These are phyloP conservation scores for Pythium sukuiense DNA, from an alignment of 352 stramenopile species.

Conservation along the genomic window DNA sequence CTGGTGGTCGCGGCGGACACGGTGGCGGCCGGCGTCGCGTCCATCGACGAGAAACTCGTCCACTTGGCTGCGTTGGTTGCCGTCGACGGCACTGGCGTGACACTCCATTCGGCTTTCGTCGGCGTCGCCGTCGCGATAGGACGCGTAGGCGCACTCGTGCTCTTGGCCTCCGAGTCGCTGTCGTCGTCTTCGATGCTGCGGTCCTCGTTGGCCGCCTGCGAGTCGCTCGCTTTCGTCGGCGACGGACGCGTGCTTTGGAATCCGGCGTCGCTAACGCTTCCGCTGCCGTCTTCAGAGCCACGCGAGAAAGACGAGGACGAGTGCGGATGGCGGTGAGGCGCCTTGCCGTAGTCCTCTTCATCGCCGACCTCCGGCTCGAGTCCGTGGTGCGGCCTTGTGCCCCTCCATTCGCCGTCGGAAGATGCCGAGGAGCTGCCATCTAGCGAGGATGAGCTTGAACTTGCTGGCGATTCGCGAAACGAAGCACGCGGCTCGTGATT, in stretches of 20 bases:
- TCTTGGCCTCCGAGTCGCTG: neutral
- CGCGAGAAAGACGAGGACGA: neutral
- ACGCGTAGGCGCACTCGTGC: neutral
- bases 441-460: neutral
- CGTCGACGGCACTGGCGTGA: neutral
- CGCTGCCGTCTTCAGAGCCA: neutral
- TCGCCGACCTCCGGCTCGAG: slow-evolving; percentile 1
- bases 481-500: neutral
- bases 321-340: neutral
- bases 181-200: neutral
- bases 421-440: neutral
- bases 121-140: neutral
- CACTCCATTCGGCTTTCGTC: neutral
- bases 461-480: neutral
- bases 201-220: neutral
- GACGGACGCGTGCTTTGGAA: neutral
- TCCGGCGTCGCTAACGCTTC: slow-evolving; percentile 4
- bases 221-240: neutral
- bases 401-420: neutral
- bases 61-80: neutral
- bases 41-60: slow-evolving; percentile 2
- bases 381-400: neutral
- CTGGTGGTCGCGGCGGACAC: slow-evolving; percentile 1
- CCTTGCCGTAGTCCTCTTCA: neutral
- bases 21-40: slow-evolving; percentile 2